phyloP scores from a whole-genome alignment of 352 stramenopile species.

The Phytophthora litchii region DNA sequence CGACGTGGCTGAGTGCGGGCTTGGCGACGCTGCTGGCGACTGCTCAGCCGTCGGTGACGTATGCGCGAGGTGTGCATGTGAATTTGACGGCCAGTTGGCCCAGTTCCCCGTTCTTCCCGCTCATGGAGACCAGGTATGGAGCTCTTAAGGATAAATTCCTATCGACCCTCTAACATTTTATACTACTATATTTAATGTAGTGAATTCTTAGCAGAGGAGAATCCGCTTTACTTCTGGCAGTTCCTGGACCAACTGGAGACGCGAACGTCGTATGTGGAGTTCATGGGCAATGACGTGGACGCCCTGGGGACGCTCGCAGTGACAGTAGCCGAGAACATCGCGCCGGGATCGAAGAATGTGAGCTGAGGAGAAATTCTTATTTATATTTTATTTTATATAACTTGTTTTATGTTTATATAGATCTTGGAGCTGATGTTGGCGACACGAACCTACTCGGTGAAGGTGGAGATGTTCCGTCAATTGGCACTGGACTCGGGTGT shows the following conservation, averaged over 20 bases:
- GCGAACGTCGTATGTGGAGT: constrained; percentile 39
- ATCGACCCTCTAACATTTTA: neutral
- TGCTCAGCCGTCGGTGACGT: constrained; percentile 21
- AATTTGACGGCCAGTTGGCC: constrained; percentile 71
- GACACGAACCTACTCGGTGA: constrained; percentile 79
- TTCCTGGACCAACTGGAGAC: constrained; percentile 60
- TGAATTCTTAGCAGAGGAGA: constrained; percentile 84
- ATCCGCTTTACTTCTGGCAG: constrained; percentile 78
- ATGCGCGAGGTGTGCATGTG: constrained; percentile 49
- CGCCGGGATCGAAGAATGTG: constrained; percentile 70
- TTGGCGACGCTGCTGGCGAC: constrained; percentile 24
- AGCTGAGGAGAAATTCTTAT: constrained; percentile 13
- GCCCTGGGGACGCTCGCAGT: constrained; percentile 56
- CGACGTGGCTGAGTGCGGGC: constrained; percentile 22
- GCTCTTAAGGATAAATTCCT: no score
- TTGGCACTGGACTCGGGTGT: constrained; percentile 73
- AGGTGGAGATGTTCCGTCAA: constrained; percentile 86
- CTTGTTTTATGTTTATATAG: constrained; percentile 37
- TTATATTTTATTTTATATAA: constrained; percentile 9
- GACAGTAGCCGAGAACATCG: constrained; percentile 56
- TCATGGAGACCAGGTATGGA: constrained; percentile 64
- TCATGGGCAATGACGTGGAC: constrained; percentile 52
- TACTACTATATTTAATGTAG: constrained; percentile 32
- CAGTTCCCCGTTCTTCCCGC: constrained; percentile 57
- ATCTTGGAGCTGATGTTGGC: constrained; percentile 81